A percentile compares a stretch with the other conserved stretches of the same genome.
Conservation (phyloP, 768 basidiomycete genomes). For the Tylopilus vinaceipallidus region DNA sequence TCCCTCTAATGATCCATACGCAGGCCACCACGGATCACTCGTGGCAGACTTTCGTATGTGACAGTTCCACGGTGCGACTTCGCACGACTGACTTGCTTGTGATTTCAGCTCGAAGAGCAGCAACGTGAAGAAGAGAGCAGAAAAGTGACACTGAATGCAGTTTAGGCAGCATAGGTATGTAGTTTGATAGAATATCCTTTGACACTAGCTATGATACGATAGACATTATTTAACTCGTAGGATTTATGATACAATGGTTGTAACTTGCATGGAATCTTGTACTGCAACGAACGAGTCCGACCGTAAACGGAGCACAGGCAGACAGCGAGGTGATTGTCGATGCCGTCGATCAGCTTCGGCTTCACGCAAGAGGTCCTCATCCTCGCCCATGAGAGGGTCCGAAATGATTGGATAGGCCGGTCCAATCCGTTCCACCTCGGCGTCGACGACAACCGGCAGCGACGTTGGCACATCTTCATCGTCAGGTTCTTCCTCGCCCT, state of each 20-base stretch:
- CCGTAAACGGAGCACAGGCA: too few relatives aligned
- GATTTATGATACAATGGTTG: not conserved
- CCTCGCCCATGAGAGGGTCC: slow-evolving; percentile 14
- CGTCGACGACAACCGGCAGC: slow-evolving; percentile 9
- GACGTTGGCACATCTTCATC: not conserved
- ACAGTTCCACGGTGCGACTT: not conserved
- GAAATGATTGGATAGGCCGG: slow-evolving; percentile 8
- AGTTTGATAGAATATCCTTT: too few relatives aligned
- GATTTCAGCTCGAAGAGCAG: slow-evolving; percentile 28
- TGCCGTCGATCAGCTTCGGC: not conserved
- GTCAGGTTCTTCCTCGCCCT: not conserved
- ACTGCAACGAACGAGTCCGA: too few relatives aligned
- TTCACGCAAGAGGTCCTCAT: slow-evolving; percentile 11
- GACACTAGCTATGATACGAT: too few relatives aligned
- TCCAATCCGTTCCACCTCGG: slow-evolving; percentile 11
- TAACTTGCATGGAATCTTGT: too few relatives aligned
- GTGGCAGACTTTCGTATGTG: slow-evolving; percentile 29
- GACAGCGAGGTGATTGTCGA: too few relatives aligned
- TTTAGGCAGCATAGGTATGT: not conserved
- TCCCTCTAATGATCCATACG: not conserved
- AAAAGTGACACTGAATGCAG: slow-evolving; percentile 9
- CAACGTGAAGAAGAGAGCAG: slow-evolving; percentile 22
- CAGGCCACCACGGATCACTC: slow-evolving; percentile 28
- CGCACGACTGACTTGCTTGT: not conserved
- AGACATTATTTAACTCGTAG: too few relatives aligned